A percentile compares a stretch with the other conserved stretches of the same genome.
These are phyloP conservation scores for Chaetomium olivaceum DNA, from an alignment of 2,329 filamentous ascomycete species.

Conservation along the genomic window DNA sequence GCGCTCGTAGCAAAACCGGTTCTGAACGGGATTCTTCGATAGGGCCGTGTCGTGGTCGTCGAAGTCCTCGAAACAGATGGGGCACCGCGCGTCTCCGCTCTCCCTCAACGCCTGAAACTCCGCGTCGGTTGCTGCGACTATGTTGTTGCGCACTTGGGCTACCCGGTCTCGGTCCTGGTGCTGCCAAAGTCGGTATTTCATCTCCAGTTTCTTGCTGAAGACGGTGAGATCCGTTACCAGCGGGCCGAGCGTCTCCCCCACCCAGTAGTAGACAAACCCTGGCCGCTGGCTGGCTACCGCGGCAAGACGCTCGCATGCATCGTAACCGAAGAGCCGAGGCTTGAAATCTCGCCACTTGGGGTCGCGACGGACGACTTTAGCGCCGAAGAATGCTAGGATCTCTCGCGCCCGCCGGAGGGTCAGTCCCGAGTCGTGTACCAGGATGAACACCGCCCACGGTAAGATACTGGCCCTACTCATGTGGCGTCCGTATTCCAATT, in stretches of 20 bases:
- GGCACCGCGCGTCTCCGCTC: not conserved
- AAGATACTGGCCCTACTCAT: not conserved
- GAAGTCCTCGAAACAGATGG: not conserved
- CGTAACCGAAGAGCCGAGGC: not conserved
- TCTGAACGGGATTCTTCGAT: not conserved
- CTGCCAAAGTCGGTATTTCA: not conserved
- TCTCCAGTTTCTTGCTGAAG: not conserved
- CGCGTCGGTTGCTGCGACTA: not conserved
- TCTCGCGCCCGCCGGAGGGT: not conserved
- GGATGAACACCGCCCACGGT: not conserved
- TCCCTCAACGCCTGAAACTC: not conserved
- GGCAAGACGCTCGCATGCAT: not conserved
- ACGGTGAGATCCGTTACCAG: not conserved
- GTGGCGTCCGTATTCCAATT: not conserved
- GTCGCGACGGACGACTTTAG: not conserved
- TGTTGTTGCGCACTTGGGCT: not conserved
- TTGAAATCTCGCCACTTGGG: not conserved
- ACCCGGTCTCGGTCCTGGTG: not conserved
- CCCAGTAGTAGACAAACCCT: not conserved
- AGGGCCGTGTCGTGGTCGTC: not conserved
- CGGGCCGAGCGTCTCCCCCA: not conserved
- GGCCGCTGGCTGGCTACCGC: not conserved
- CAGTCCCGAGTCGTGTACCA: not conserved
- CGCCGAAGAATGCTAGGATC: not conserved
- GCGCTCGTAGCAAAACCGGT: not conserved